Conservation (phyloP, 1,139 yeast species). For the Pneumocystis oryctolagi region DNA sequence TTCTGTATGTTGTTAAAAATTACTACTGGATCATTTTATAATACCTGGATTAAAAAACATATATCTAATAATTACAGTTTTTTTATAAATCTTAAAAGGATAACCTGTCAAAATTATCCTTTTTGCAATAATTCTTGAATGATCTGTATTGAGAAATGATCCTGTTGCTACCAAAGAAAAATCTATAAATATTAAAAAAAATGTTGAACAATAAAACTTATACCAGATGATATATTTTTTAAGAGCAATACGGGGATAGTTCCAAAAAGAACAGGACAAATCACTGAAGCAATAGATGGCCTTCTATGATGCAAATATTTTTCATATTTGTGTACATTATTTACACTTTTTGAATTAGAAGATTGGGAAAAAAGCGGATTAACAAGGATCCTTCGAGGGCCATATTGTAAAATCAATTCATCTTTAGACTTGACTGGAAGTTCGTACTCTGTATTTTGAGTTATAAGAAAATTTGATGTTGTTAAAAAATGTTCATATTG, state of each 20-base stretch:
- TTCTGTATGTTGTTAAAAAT: slow-evolving; percentile 24
- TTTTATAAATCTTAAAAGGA: slow-evolving; percentile 88
- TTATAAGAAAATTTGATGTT: slow-evolving; percentile 56
- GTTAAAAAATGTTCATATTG: slow-evolving; percentile 79
- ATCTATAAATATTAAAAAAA: slow-evolving; percentile 23
- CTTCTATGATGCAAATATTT: slow-evolving; percentile 71
- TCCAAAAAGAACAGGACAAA: slow-evolving; percentile 78
- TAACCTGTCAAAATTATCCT: slow-evolving; percentile 84
- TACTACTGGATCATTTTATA: not conserved
- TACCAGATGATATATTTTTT: slow-evolving; percentile 26
- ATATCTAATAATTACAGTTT: slow-evolving; percentile 80
- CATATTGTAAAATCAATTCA: slow-evolving; percentile 71
- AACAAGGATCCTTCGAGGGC: slow-evolving; percentile 77
- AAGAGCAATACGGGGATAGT: slow-evolving; percentile 33
- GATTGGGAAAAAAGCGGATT: slow-evolving; percentile 66
- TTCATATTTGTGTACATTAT: slow-evolving; percentile 77
- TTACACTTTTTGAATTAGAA: slow-evolving; percentile 45
- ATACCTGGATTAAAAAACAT: slow-evolving; percentile 72
- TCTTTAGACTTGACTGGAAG: slow-evolving; percentile 74
- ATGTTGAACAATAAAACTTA: slow-evolving; percentile 45
- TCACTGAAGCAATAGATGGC: slow-evolving; percentile 64
- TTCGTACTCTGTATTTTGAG: slow-evolving; percentile 78
- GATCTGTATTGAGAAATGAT: slow-evolving; percentile 74
- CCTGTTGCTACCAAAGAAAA: slow-evolving; percentile 78
- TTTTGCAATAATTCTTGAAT: slow-evolving; percentile 70